These are phyloP conservation scores for Xylaria scruposa DNA, from an alignment of 495 filamentous ascomycete genomes.

Conservation along the genomic window DNA sequence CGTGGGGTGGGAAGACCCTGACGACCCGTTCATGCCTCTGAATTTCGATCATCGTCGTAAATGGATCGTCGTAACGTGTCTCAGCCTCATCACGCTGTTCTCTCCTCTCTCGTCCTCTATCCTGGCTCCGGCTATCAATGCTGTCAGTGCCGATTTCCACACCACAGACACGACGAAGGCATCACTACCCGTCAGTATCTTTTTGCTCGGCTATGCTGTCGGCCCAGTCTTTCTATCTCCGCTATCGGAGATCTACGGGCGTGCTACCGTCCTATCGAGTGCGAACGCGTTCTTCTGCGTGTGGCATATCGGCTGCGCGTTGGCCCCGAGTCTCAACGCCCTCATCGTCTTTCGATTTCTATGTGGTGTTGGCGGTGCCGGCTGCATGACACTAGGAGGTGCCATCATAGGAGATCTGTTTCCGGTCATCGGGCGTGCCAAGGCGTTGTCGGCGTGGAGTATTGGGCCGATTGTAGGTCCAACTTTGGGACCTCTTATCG, in stretches of 20 bases:
- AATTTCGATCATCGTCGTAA: conserved; percentile 70
- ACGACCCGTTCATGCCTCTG: conserved; percentile 75
- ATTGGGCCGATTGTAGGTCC: conserved; percentile 51
- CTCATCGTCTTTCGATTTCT: conserved; percentile 72
- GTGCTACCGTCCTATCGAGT: conserved; percentile 64
- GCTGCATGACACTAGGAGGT: conserved; percentile 58
- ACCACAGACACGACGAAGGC: conserved; percentile 44
- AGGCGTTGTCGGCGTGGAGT: conserved; percentile 62
- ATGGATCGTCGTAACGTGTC: conserved; percentile 68
- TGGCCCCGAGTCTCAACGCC: conserved; percentile 62
- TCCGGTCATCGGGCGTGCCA: conserved; percentile 58
- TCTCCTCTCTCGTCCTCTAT: conserved; percentile 71
- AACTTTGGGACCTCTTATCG: conserved; percentile 55
- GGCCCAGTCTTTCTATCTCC: conserved; percentile 61
- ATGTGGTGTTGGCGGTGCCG: conserved; percentile 65
- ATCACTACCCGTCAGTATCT: conserved; percentile 50
- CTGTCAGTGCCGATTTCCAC: conserved; percentile 61
- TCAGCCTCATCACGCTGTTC: conserved; percentile 61
- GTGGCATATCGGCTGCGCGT: conserved; percentile 74
- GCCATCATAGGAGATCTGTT: conserved; percentile 66
- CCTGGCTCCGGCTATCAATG: conserved; percentile 64
- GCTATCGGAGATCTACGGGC: conserved; percentile 76
- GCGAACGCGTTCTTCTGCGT: conserved; percentile 72
- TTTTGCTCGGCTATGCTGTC: conserved; percentile 51
- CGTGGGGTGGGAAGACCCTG: conserved; percentile 65